A percentile compares a stretch with the other conserved stretches of the same genome.
These are phyloP conservation scores for Cystoderma amianthinum DNA, from an alignment of 768 basidiomycete species.

Conservation along the genomic window DNA sequence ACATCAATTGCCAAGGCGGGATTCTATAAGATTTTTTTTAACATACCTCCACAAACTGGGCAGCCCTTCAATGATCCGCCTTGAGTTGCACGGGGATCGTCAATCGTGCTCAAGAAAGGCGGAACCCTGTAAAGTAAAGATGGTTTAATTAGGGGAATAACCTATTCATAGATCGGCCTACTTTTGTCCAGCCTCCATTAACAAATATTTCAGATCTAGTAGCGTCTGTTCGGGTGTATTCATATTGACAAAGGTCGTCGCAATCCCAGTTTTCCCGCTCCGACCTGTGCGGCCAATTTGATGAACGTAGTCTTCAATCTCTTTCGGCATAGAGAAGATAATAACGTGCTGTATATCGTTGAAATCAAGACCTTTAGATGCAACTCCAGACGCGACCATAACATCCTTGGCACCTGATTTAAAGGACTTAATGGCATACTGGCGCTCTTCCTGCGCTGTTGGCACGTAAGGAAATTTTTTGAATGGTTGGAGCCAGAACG, in stretches of 20 bases:
- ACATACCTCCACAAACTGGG: conserved; percentile 88
- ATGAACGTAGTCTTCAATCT: conserved; percentile 99
- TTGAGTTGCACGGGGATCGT: conserved; percentile 81
- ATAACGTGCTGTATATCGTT: conserved; percentile 99
- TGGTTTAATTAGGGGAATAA: conserved; percentile 3
- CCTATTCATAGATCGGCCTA: conserved; percentile 26
- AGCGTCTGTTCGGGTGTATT: conserved; percentile 94
- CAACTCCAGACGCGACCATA: conserved; percentile 98
- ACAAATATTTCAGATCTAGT: conserved; percentile 91
- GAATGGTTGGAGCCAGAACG: conserved; percentile 3
- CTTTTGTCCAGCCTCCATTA: conserved; percentile 98
- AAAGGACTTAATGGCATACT: conserved; percentile 98
- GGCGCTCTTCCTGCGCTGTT: conserved; percentile 94
- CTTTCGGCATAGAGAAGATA: conserved; percentile 99
- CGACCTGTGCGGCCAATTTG: conserved; percentile 98
- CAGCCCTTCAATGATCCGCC: conserved; percentile 82
- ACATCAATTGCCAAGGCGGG: conserved; percentile 4
- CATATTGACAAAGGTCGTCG: conserved; percentile 99
- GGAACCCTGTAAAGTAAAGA: conserved; percentile 61
- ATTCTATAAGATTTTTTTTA: conserved; percentile 1
- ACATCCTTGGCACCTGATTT: conserved; percentile 97
- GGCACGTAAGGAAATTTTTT: conserved; percentile 1
- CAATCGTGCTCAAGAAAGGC: conserved; percentile 83
- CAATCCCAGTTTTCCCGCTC: conserved; percentile 97
- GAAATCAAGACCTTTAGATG: conserved; percentile 97